Evolutionary conservation across 306 rosid genomes (phyloP).

Genomic region (Citrullus colocynthis): DNA sequence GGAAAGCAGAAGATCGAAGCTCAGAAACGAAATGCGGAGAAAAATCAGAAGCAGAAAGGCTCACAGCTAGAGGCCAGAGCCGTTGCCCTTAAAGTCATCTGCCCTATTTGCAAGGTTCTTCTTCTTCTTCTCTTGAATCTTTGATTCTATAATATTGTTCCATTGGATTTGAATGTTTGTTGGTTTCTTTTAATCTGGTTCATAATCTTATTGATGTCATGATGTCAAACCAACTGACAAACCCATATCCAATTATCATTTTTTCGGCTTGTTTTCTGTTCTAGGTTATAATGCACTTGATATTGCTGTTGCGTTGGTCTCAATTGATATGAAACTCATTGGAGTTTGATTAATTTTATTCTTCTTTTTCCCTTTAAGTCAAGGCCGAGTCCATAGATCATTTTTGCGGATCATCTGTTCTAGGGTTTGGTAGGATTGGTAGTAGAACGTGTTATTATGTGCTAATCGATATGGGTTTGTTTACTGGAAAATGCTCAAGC

Average conservation of each 20-base stretch:
- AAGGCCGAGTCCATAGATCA: not conserved
- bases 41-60: conserved; percentile 64
- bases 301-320: not conserved
- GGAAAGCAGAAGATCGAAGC: conserved; percentile 99
- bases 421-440: not conserved
- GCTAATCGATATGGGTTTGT: not conserved
- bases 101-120: conserved; percentile 81
- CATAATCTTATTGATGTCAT: not conserved
- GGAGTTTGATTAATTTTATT: not conserved
- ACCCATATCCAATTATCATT: not conserved
- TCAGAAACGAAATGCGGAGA: conserved; percentile 71
- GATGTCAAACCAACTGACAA: not conserved
- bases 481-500: not conserved
- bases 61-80: conserved; percentile 91
- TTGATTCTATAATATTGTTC: not conserved
- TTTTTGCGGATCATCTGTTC: not conserved
- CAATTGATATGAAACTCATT: not conserved
- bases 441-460: not conserved
- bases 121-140: not conserved
- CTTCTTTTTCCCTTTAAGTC: not conserved
- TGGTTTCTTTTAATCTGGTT: not conserved
- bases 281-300: not conserved
- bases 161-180: not conserved
- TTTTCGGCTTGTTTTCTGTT: not conserved
- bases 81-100: conserved; percentile 61